Conservation (phyloP, 1,284 basidiomycete genomes). For the Golubevia sp. region DNA sequence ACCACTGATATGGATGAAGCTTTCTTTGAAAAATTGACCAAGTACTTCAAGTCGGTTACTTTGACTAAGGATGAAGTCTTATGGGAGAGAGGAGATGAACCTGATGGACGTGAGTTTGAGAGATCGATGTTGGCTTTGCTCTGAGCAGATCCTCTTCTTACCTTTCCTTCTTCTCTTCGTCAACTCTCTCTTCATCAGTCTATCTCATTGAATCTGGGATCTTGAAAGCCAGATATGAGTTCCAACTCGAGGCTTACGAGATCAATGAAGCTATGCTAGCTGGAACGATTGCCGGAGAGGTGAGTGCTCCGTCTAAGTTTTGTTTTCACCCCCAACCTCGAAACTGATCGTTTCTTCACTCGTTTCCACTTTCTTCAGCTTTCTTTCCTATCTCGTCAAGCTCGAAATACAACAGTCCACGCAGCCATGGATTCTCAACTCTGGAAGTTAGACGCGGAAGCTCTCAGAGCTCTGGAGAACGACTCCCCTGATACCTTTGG, state of each 20-base stretch:
- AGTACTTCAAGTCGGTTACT: conserved; percentile 74
- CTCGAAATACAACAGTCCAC: conserved; percentile 46
- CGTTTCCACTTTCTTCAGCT: conserved; percentile 6
- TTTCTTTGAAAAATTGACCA: conserved; percentile 66
- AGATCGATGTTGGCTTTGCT: not conserved
- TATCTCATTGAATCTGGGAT: conserved; percentile 58
- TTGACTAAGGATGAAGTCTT: conserved; percentile 71
- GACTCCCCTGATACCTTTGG: conserved; percentile 21
- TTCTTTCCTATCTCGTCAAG: conserved; percentile 39
- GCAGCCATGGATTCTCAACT: conserved; percentile 48
- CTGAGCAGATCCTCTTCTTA: conserved; percentile 4
- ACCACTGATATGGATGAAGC: conserved; percentile 61
- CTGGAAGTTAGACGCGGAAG: conserved; percentile 36
- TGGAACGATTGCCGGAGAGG: conserved; percentile 56
- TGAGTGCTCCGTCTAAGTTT: conserved; percentile 9
- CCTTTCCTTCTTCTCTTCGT: not conserved
- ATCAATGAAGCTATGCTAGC: conserved; percentile 60
- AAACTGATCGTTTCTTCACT: not conserved
- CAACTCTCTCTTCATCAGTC: conserved; percentile 5
- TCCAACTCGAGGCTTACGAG: conserved; percentile 53
- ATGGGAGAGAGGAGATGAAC: conserved; percentile 75
- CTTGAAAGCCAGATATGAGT: conserved; percentile 53
- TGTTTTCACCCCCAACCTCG: not conserved
- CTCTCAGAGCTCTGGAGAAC: conserved; percentile 21
- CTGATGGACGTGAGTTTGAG: conserved; percentile 68